phyloP scores from a whole-genome alignment of 2,329 filamentous ascomycete genomes.

The Penicillium concentricum region DNA sequence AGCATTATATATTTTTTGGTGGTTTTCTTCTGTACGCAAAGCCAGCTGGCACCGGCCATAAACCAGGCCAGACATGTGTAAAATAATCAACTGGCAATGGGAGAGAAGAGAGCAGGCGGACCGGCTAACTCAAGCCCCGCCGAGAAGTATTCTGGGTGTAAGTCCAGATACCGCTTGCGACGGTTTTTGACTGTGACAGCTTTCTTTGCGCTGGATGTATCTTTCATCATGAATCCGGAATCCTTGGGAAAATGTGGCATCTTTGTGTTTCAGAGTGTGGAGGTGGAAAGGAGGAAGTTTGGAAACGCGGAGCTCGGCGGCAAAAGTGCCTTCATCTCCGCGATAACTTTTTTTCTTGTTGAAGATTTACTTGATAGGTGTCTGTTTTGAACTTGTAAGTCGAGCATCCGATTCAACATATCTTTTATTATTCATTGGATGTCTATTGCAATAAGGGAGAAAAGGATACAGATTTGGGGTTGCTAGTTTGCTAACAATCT shows the following conservation, averaged over 20 bases:
- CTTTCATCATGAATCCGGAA: constrained; percentile 24
- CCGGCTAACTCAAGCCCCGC: constrained; percentile 62
- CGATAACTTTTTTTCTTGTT: constrained; percentile 11
- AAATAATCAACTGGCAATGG: constrained; percentile 15
- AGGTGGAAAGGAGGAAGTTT: constrained; percentile 16
- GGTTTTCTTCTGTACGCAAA: constrained; percentile 8
- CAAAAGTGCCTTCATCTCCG: constrained; percentile 24
- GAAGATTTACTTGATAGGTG: constrained; percentile 14
- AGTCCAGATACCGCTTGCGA: constrained; percentile 71
- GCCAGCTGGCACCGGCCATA: constrained; percentile 6
- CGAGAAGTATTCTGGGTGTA: constrained; percentile 70
- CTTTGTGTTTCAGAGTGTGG: constrained; percentile 12
- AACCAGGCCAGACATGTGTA: neutral
- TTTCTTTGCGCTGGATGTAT: constrained; percentile 27
- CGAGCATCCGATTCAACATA: neutral
- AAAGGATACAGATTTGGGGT: constrained; percentile 7
- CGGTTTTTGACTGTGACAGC: constrained; percentile 67
- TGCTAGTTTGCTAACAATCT: constrained; percentile 11
- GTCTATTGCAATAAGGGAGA: neutral
- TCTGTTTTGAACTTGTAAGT: constrained; percentile 22
- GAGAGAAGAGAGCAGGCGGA: constrained; percentile 40
- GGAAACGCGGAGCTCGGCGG: constrained; percentile 31
- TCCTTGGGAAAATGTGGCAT: constrained; percentile 42
- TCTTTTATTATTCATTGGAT: neutral
- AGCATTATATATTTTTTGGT: constrained; percentile 21